phyloP scores from a whole-genome alignment of 2,329 filamentous ascomycete genomes.

The Alternaria conjuncta region DNA sequence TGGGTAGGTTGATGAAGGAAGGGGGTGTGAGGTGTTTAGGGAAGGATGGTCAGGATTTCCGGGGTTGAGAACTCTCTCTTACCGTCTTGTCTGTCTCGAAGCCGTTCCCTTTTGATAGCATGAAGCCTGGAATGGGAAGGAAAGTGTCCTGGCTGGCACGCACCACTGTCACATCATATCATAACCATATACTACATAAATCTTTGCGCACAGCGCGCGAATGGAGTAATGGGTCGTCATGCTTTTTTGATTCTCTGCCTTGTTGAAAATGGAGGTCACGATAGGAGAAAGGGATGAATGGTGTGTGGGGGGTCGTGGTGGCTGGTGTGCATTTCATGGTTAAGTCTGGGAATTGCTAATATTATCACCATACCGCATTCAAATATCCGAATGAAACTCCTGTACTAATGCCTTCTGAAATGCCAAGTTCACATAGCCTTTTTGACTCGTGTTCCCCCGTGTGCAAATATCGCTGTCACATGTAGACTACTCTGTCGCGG shows the following conservation, averaged over 20 bases:
- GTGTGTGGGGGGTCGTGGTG: no score
- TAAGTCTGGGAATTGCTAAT: not conserved
- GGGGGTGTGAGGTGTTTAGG: no score
- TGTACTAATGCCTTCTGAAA: not conserved
- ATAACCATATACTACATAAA: not conserved
- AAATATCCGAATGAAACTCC: not conserved
- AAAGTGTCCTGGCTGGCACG: not conserved
- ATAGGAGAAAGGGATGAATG: no score
- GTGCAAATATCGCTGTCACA: not conserved
- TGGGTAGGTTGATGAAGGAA: not conserved
- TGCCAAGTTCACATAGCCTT: not conserved
- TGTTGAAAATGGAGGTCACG: no score
- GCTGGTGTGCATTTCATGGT: not conserved
- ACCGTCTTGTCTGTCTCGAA: not conserved
- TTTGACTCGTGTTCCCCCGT: fast-evolving
- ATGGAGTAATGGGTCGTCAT: not conserved
- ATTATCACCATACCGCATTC: not conserved
- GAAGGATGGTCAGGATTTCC: not conserved
- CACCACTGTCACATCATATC: not conserved
- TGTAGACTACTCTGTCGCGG: not conserved
- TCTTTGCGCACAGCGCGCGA: not conserved
- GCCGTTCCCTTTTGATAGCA: not conserved
- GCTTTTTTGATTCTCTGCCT: not conserved
- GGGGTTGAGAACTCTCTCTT: not conserved
- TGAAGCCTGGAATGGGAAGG: not conserved